phyloP scores from a whole-genome alignment of 2,329 filamentous ascomycete species.

The Fusarium sp. region DNA sequence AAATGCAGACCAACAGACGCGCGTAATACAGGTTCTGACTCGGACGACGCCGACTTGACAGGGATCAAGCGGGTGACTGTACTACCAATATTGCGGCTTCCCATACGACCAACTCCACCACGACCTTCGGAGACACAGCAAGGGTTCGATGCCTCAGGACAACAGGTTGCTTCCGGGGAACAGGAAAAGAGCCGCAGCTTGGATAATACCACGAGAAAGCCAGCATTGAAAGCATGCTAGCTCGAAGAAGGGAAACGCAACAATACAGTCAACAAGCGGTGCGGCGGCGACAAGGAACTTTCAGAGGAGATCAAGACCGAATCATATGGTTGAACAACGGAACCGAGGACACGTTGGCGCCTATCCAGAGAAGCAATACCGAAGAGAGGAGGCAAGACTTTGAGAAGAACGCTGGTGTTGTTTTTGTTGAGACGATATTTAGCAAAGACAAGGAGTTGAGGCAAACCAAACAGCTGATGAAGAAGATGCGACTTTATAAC shows the following conservation, averaged over 20 bases:
- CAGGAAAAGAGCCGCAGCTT: accelerated
- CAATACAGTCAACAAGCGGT: accelerated
- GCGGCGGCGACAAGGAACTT: accelerated
- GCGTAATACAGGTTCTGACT: accelerated
- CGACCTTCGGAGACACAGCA: not conserved
- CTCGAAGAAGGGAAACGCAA: accelerated
- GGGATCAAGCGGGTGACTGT: not conserved
- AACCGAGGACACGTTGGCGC: accelerated
- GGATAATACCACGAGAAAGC: accelerated
- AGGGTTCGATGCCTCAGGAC: accelerated
- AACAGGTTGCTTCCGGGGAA: accelerated
- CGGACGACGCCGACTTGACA: not conserved
- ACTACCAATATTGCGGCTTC: not conserved
- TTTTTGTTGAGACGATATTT: not conserved
- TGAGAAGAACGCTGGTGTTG: not conserved
- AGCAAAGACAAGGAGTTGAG: not conserved
- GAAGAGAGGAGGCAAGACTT: accelerated
- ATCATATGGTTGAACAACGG: accelerated
- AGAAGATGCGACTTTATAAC: not conserved
- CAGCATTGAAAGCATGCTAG: not conserved
- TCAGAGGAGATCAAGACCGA: not conserved
- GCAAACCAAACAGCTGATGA: not conserved
- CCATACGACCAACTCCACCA: accelerated
- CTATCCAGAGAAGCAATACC: accelerated
- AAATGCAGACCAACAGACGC: not conserved